These are phyloP conservation scores for Colletotrichum noveboracense DNA, from an alignment of 2,329 filamentous ascomycete species.

Conservation along the genomic window DNA sequence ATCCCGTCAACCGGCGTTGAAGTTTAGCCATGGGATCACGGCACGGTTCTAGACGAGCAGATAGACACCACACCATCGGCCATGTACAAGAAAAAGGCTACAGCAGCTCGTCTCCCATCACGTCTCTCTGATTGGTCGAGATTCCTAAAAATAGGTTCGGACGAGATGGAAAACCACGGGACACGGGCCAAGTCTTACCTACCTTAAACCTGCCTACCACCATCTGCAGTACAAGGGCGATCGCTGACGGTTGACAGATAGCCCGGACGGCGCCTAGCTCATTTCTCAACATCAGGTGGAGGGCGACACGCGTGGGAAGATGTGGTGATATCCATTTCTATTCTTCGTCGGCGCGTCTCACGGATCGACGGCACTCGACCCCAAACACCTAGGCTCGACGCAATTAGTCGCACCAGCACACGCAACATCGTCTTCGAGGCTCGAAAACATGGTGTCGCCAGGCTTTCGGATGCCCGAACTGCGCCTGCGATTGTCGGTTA, in stretches of 20 bases:
- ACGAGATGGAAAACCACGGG: neutral
- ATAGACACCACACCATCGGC: neutral
- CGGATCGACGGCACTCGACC: neutral
- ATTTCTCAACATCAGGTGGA: neutral
- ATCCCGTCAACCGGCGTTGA: neutral
- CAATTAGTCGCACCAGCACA: neutral
- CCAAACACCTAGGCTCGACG: neutral
- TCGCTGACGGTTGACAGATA: neutral
- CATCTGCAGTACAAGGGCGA: neutral
- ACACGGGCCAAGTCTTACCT: constrained; percentile 1
- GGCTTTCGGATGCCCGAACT: neutral
- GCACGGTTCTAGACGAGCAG: neutral
- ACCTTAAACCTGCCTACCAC: neutral
- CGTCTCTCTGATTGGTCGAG: neutral
- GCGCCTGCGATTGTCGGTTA: neutral
- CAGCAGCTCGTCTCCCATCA: neutral
- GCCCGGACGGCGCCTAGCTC: neutral
- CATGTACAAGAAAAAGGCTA: neutral
- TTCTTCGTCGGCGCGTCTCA: neutral
- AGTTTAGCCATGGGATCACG: neutral
- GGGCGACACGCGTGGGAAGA: neutral
- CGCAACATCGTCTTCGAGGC: neutral
- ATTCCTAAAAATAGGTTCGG: neutral
- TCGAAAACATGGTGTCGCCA: neutral
- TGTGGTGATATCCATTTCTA: neutral